Evolutionary conservation across 1,139 yeast genomes (phyloP).

Genomic region (Trichomonascaceae sp.): DNA sequence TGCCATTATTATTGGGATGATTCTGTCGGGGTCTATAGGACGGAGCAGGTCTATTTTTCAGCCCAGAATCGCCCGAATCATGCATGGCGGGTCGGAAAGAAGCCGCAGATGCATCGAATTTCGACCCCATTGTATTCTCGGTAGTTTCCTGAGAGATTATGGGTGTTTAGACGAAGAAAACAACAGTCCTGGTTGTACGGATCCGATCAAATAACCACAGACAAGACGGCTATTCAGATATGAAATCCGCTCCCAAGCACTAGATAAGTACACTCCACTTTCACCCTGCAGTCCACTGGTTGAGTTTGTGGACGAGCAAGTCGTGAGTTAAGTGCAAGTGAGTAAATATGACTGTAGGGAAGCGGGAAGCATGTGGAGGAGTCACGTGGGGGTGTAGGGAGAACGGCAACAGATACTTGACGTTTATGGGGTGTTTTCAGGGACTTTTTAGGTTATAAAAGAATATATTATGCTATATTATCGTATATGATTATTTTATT

Average conservation of each 20-base stretch:
- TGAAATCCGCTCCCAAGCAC: neutral
- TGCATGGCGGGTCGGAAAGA: neutral
- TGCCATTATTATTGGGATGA: neutral
- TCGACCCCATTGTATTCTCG: neutral
- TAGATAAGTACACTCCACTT: neutral
- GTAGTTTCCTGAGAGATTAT: neutral
- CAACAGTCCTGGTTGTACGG: neutral
- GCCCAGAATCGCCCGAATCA: neutral
- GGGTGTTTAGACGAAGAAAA: neutral
- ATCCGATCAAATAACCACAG: neutral
- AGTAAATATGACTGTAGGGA: neutral
- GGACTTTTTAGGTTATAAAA: too few species aligned
- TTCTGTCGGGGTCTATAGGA: neutral
- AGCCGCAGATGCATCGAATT: neutral
- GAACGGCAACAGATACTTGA: too few species aligned
- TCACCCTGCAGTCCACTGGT: neutral
- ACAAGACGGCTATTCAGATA: neutral
- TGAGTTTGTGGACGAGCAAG: neutral
- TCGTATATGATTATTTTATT: too few species aligned
- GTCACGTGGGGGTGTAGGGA: neutral
- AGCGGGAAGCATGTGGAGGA: neutral
- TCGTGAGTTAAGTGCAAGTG: neutral
- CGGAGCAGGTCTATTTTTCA: neutral
- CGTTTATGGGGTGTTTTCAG: too few species aligned
- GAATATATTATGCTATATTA: too few species aligned